Base-by-base conservation (phyloP, 1,139 yeast genomes). In the Pichia sp. region DNA sequence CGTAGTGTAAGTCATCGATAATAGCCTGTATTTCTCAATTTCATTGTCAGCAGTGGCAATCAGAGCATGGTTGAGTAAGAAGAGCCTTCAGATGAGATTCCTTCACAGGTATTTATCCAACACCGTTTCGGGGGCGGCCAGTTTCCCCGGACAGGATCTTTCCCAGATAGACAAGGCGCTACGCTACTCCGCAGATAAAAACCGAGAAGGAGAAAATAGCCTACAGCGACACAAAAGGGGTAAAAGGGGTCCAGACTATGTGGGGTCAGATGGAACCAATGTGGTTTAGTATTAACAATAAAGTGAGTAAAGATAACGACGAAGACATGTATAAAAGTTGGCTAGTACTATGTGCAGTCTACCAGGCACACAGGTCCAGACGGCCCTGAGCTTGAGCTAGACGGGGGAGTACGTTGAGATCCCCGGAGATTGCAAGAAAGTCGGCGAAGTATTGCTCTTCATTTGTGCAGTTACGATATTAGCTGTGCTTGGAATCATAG, bases 271-370 rank as follows among this genome's bases (percentile, higher is more conserved):
- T 11, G 41, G 41, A 11, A n/a, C n/a, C 41, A 36, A 13, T 36
- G n/a, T 15, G 13, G 13, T 8, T 13, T 36, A 13, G n/a, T 36
- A 36, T n/a, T 36, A 36, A 36, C 16, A 36, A 11, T 36, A 10
- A 36, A 36, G 16, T 36, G 42, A 46, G 49, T 15, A 46, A 46
- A 46, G 49, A 46, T 46, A 46, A 46, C 49, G 30, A 32, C 49
- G 26, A 11, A 16, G 15, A 32, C 16, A 36, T 15, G 38, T n/a
- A 4, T 13, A 45, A 16, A 31, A 30, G 15, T 23, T 23, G 26
- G n/a, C n/a, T n/a, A n/a, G n/a, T n/a, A n/a, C n/a, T n/a, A n/a
- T n/a, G n/a, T n/a, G n/a, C n/a, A n/a, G n/a, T n/a, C n/a, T n/a
- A n/a, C n/a, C n/a, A n/a, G n/a, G n/a, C n/a, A n/a, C n/a, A n/a